Base-by-base conservation (phyloP, 345 rosid species). In the Raphanus raphanistrum region DNA sequence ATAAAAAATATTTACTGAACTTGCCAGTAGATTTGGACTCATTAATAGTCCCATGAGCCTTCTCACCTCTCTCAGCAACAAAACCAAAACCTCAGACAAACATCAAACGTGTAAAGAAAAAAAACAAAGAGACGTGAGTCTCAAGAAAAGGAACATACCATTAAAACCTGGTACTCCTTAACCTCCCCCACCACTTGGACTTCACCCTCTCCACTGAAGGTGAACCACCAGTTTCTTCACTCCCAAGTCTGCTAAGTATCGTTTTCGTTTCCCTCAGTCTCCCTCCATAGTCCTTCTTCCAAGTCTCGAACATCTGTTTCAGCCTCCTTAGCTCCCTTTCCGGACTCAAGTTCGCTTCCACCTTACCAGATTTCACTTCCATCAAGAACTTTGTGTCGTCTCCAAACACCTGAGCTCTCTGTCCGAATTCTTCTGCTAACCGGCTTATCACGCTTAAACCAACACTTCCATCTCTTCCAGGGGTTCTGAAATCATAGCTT, bases 201-300 rank as follows among this genome's bases (percentile, higher is more conserved):
- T 77, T 77, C 59, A 17, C 75, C 45, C 57, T 77, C 59, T 77
- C 80, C 55, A 50, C 21, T n/a, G 17, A 50, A 11, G 48, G 58
- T 52, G 80, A 70, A 70, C 80, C 71, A 70, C 80, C 33, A 27
- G 66, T 77, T 70, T 63, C 75, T 77, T 77, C 75, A 63, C 6
- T 77, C 27, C 80, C 80, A 36, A 70, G 80, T 77, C 41, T 77
- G 48, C 75, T 12, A 10, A 77, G 65, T 70, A 77, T 70, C 70
- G 64, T 31, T 71, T 86, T 94, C 9, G 90, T 76, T 52, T 90
- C 94, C 75, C 85, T 83, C 70, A 93, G 77, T 84, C 88, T 84
- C 57, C 73, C 80, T 82, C 88, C 92, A 79, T 88, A 93, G 60
- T 89, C 96, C 66, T 89, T 93, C 87, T 88, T 93, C 98, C 98